A percentile compares a stretch with the other conserved stretches of the same genome.
Conservation (phyloP, 305 asterid species). For the Caryopteris hybrid region DNA sequence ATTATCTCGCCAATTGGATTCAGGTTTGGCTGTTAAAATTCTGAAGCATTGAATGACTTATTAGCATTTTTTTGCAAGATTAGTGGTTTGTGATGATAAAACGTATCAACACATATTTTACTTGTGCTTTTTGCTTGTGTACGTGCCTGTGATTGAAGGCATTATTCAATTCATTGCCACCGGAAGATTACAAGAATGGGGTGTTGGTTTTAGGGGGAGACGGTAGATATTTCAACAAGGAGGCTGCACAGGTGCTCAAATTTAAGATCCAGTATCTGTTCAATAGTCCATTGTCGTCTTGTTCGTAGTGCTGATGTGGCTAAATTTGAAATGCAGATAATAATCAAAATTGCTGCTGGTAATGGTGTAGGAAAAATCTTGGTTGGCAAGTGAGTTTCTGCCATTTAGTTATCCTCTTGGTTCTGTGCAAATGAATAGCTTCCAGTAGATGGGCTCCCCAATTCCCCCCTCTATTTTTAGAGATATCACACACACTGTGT, state of each 20-base stretch:
- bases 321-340: slow-evolving; percentile 54
- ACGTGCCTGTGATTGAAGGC: slow-evolving; percentile 51
- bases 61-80: slow-evolving; percentile 8
- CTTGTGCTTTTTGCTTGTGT: neutral
- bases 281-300: neutral
- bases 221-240: slow-evolving; percentile 88
- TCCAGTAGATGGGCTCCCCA: neutral
- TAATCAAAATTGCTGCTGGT: slow-evolving; percentile 90
- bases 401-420: neutral
- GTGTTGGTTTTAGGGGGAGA: slow-evolving; percentile 95
- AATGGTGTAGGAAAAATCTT: slow-evolving; percentile 87
- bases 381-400: slow-evolving; percentile 81
- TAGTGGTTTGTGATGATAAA: slow-evolving; percentile 10
- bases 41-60: neutral
- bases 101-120: neutral
- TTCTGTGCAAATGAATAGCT: slow-evolving; percentile 7
- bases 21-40: slow-evolving; percentile 54
- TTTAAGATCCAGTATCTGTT: neutral
- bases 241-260: slow-evolving; percentile 82
- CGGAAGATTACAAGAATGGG: slow-evolving; percentile 82
- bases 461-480: neutral
- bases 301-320: slow-evolving; percentile 20
- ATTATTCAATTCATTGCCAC: slow-evolving; percentile 77
- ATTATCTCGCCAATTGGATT: slow-evolving; percentile 94
- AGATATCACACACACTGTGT: too few relatives aligned